phyloP scores from a whole-genome alignment of 2,329 filamentous ascomycete genomes.

The Hansfordia pulvinata region DNA sequence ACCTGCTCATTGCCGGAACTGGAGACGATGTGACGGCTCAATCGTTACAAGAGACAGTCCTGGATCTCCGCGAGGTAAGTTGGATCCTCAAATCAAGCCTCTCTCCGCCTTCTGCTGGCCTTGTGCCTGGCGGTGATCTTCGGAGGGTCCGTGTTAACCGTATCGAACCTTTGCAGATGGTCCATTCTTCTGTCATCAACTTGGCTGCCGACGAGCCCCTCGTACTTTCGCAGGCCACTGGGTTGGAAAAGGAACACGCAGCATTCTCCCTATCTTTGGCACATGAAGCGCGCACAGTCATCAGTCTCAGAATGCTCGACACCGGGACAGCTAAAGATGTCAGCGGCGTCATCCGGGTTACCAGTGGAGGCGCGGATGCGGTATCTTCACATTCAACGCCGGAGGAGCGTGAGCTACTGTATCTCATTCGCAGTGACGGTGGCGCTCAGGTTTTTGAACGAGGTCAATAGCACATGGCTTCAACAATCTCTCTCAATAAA shows the following conservation, averaged over 20 bases:
- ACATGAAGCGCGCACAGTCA: conserved; percentile 59
- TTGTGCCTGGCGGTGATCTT: too few relatives aligned
- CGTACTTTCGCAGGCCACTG: conserved; percentile 43
- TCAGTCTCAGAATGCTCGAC: conserved; percentile 65
- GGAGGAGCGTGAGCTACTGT: conserved; percentile 62
- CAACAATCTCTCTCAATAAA: too few relatives aligned
- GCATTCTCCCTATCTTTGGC: conserved; percentile 57
- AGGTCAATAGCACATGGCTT: conserved; percentile 55
- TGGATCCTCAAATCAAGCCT: too few relatives aligned
- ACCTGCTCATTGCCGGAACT: conserved; percentile 48
- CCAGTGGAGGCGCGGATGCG: conserved; percentile 32
- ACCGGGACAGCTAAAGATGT: conserved; percentile 85
- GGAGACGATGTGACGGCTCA: conserved; percentile 28
- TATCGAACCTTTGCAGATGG: too few relatives aligned
- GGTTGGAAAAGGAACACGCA: conserved; percentile 57
- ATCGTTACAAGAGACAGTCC: conserved; percentile 40
- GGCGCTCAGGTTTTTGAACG: conserved; percentile 74
- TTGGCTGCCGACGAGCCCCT: conserved; percentile 64
- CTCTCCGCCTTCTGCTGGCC: too few relatives aligned
- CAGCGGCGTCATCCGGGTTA: conserved; percentile 73
- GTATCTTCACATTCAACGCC: conserved; percentile 14
- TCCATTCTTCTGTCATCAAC: conserved; percentile 53
- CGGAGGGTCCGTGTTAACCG: too few relatives aligned
- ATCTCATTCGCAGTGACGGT: conserved; percentile 68
- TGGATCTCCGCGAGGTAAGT: conserved; percentile 49